phyloP scores from a whole-genome alignment of 2,329 filamentous ascomycete species.

The Talaromyces sp. region DNA sequence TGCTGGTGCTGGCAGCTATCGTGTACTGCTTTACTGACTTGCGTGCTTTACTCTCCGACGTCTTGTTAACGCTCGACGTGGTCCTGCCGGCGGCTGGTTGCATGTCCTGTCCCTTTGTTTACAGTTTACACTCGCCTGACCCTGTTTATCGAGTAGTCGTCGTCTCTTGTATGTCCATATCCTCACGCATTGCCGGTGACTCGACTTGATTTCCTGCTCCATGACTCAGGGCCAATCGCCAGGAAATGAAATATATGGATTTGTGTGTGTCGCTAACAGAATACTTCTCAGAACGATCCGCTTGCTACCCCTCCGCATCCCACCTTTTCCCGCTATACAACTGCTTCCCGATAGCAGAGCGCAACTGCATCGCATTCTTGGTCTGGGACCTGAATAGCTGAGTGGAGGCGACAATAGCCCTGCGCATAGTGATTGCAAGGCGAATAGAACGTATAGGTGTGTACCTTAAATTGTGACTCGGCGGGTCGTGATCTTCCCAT shows the following conservation, averaged over 20 bases:
- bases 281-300: neutral
- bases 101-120: conserved; percentile 1
- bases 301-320: neutral
- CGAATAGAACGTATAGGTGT: neutral
- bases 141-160: neutral
- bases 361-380: neutral
- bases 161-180: neutral
- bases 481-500: neutral
- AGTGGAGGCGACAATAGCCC: neutral
- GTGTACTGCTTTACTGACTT: too few relatives aligned
- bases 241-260: neutral
- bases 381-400: neutral
- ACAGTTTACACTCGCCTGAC: neutral
- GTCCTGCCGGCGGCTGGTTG: neutral
- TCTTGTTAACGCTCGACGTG: neutral
- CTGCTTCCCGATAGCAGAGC: neutral
- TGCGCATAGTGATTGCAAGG: neutral
- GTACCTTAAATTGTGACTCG: neutral
- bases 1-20: neutral
- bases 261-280: neutral
- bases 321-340: neutral
- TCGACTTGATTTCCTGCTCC: neutral
- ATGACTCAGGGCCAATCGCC: neutral
- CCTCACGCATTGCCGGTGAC: neutral
- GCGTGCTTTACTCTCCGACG: neutral